Evolutionary conservation across 2,329 filamentous ascomycete genomes (phyloP), one percentile per base, ranked within the genome.

Genomic region (Metarhizium album): DNA sequence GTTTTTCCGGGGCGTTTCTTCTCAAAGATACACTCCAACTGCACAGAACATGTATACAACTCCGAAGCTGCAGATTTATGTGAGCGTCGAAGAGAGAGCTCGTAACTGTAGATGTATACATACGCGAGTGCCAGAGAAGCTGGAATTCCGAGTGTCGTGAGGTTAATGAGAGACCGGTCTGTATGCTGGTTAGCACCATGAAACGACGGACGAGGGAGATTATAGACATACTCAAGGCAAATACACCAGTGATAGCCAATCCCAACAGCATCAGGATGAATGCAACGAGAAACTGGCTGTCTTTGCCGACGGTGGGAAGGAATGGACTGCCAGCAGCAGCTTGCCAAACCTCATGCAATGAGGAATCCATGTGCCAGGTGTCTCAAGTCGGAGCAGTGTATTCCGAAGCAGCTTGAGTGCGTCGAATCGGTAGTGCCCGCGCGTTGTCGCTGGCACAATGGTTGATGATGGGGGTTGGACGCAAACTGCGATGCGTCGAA

Each of bases 31-130:
- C 65, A 98, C 93, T 67, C 93, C 93, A 67, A 93, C 93, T 54
- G 90, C 93, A 72, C 93, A 98, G 72, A 98, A 97, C 86, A 96
- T 95, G 73, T 93, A 96, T 45, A 98, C 90, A 47, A 91, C 85
- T 60, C 93, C 93, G 69, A 95, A 87, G 47, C 91, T 96, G 64
- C 11, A 23, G 27, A n/a, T 2, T 29, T 13, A 24, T 60, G 23
- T 33, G 3, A 40, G 22, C 2, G 7, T 33, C 5, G 14, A n/a
- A 33, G 33, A 43, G 22, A 27, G 24, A 3, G 9, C 5, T 20
- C 6, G 13, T n/a, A 7, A 43, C 14, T 11, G 37, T 14, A 18
- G 22, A 16, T 24, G 38, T 31, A 38, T 38, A 72, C 87, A 64
- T 83, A 97, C 91, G 87, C 91, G 72, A 96, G 81, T 55, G 90